Base-by-base conservation (phyloP, 257 asterid genomes). In the Nicotiana tomentosiformis region DNA sequence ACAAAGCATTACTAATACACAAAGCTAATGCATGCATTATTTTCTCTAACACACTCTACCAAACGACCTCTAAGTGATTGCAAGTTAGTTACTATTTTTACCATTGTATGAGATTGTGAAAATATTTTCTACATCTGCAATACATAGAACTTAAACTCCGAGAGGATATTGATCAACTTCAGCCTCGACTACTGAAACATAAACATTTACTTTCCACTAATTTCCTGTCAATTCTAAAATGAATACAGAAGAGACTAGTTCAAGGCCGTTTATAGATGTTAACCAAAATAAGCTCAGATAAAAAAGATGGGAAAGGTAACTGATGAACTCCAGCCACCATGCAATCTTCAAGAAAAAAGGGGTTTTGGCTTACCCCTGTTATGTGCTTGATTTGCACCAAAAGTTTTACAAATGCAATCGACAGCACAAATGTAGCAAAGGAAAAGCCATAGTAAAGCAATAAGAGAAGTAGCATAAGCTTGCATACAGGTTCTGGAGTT, bases 311-410 rank as follows among this genome's bases (percentile, higher is more conserved):
- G 32, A 30, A 39, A 32, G 46, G 74, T 16, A 66, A 66, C 18
- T 65, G 46, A 16, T 6, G 17, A 15, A 33, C 26, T 33, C 51
- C 15, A 67, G 1, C 23, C 20, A 14, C 17, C 76, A 66, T 14
- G 46, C 80, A 51, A 67, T 66, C 72, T 32, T 15, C 29, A 76
- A 26, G 64, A 15, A 26, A 29, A 26, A 15, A 76, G 26, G 26
- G 16, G 29, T 37, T 51, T 76, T 1, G 64, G 43, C 5, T 23
- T 74, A 74, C 5, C 39, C 78, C 20, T 49, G 64, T 51, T 4
- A 14, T 16, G 80, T 26, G 80, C 65, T 76, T 76, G 46, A 51
- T 76, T 74, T 51, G 65, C 46, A 76, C 65, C 65, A 76, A 51
- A 76, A 32, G 12, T 51, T 26, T 8, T 76, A 53, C 49, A 29